Base-by-base conservation (phyloP, 768 basidiomycete genomes). In the Infundibulicybe gibba region DNA sequence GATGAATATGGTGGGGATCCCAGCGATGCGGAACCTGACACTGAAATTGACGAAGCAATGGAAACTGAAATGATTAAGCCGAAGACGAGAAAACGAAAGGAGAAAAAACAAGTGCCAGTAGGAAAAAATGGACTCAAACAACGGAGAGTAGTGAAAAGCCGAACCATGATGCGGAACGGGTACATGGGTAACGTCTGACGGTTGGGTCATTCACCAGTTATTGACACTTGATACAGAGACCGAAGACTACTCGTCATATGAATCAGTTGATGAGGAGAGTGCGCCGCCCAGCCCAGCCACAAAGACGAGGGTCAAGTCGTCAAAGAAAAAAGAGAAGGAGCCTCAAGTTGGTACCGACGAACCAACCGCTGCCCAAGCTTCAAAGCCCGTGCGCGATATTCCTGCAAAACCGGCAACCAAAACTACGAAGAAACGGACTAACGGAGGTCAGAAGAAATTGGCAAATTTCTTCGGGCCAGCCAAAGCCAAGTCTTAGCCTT, bases 121-220 rank as follows among this genome's bases (percentile, higher is more conserved):
- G 89, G 90, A 0, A 67, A 68, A 33, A 93, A 91, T 49, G 90
- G 90, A 5, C 57, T 90, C 47, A 88, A 79, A 72, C 92, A 91
- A 68, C 76, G 71, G 54, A 74, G 80, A 6, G 70, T 88, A 2
- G 57, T 79, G 17, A 88, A 82, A 56, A 81, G 76, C 37, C 72
- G 77, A 51, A 75, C 58, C 52, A 71, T 58, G 13, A 64, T 72
- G 19, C 84, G 86, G 51, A 78, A 69, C 0, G 90, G 90, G 6
- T 90, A 88, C 52, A 82, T 79, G 64, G 76, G 89, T 90, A 58
- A 45, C 77, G 66, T 25, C 25, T 25, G 25, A 25, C 25, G 25
- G 13, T 32, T 48, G 46, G 11, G 21, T 8, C 44, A 41, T 4
- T 42, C 34, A 19, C 44, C 45, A 45, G 6, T 12, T 11, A 11